Base-by-base conservation (phyloP, 176 grass and related monocot species). In the Olyra latifolia region DNA sequence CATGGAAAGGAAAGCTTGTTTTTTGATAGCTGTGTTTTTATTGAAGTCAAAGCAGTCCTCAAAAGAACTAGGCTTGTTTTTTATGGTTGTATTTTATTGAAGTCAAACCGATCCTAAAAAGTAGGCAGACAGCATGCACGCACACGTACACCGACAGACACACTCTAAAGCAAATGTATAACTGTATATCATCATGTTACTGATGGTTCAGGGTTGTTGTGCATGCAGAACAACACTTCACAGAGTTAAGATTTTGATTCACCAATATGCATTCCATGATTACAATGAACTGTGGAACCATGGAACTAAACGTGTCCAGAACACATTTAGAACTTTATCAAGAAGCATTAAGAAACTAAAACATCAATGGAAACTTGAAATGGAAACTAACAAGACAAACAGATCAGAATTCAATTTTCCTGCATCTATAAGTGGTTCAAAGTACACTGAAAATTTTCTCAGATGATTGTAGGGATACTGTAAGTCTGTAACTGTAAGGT, bases 311-410 rank as follows among this genome's bases (percentile, higher is more conserved):
- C 13, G 0, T 71, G 43, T 70, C 43, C 7, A 62, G 25, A 29
- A 28, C 15, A 85, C 57, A 69, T 23, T 29, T 25, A 72, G 29
- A 50, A 58, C 23, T 86, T 39, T 57, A 45, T 75, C 16, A 25
- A 57, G 61, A 29, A 59, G 62, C 30, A 24, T 7, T 67, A 74
- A 66, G 16, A 81, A 78, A 78, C 22, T 7, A 22, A 39, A 62
- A 20, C 22, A 62, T 69, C 10, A 77, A 55, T 80, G 27, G 24
- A 62, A 85, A 6, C 29, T 19, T 11, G 3, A 38, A 78, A 68
- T 39, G 12, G 10, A 79, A 39, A 38, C 61, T 39, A 20, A 23
- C 28, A 49, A 52, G 30, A 27, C 23, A 10, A 27, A 59, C 25
- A 59, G 10, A 8, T 66, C 29, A 78, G 3, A 78, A 64, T 66